phyloP scores from a whole-genome alignment of 495 filamentous ascomycete species.

The Cetradonia linearis region DNA sequence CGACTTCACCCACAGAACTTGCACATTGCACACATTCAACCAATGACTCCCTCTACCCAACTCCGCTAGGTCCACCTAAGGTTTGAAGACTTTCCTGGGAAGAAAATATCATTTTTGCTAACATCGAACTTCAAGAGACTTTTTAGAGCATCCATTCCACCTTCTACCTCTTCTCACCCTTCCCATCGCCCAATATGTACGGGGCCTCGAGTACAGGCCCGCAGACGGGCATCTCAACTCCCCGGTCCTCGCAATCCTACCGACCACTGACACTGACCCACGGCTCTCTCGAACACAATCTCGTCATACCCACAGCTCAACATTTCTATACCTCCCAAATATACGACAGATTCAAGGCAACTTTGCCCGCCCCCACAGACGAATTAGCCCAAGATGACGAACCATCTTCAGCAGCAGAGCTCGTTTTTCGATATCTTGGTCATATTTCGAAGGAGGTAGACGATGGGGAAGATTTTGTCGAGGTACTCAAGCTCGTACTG shows the following conservation, averaged over 20 bases:
- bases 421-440: slow-evolving; percentile 86
- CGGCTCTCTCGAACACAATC: slow-evolving; percentile 88
- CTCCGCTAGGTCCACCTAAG: neutral
- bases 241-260: slow-evolving; percentile 82
- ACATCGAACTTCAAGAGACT: too few species aligned
- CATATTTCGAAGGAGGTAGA: slow-evolving; percentile 78
- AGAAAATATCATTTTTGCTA: neutral
- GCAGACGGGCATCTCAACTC: slow-evolving; percentile 91
- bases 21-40: neutral
- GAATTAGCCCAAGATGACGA: slow-evolving; percentile 96
- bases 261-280: slow-evolving; percentile 82
- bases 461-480: slow-evolving; percentile 82
- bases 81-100: neutral
- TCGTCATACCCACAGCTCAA: slow-evolving; percentile 84
- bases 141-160: neutral
- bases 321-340: slow-evolving; percentile 93
- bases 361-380: slow-evolving; percentile 82
- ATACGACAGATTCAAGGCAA: slow-evolving; percentile 73
- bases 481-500: slow-evolving; percentile 77
- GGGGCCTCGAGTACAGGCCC: slow-evolving; percentile 64
- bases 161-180: slow-evolving; percentile 14
- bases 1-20: neutral
- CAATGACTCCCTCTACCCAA: neutral
- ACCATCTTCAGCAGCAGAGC: slow-evolving; percentile 81
- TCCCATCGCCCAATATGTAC: slow-evolving; percentile 57